A percentile compares a stretch with the other conserved stretches of the same genome.
Conservation (phyloP, 192 early-diverging fungal genomes). For the Podila epigama region DNA sequence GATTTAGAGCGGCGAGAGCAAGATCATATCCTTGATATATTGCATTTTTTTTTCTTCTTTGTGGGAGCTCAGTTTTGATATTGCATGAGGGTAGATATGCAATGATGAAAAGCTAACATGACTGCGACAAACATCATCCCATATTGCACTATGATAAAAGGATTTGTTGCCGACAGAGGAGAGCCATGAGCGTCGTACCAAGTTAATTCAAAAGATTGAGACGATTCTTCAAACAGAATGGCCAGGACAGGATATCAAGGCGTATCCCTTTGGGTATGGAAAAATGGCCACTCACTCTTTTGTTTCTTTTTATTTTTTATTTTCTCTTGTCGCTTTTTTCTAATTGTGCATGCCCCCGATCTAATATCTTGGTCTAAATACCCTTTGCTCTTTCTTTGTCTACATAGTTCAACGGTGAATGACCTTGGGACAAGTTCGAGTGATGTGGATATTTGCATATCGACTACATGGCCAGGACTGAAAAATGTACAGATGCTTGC, state of each 20-base stretch:
- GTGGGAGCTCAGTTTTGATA: too few species aligned
- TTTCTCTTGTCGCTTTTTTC: too few species aligned
- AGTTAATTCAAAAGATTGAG: constrained; percentile 32
- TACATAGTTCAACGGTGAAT: constrained; percentile 82
- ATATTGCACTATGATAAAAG: background rate
- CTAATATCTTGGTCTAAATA: too few species aligned
- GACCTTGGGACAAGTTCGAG: constrained; percentile 82
- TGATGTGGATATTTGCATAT: constrained; percentile 94
- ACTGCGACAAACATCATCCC: background rate
- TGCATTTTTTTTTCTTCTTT: too few species aligned
- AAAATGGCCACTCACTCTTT: too few species aligned
- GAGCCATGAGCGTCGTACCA: constrained; percentile 35
- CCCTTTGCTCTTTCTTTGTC: background rate
- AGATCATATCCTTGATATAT: too few species aligned
- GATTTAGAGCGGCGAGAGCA: too few species aligned
- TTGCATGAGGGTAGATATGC: background rate
- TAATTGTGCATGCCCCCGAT: too few species aligned
- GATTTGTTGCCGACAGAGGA: constrained; percentile 31
- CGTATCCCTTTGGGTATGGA: constrained; percentile 34
- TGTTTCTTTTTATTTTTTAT: too few species aligned
- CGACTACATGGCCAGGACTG: constrained; percentile 80
- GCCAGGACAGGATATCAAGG: constrained; percentile 42
- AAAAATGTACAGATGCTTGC: constrained; percentile 79
- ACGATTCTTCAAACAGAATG: constrained; percentile 24
- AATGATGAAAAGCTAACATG: background rate